These are phyloP conservation scores for Closterium sp. DNA, from an alignment of 139 green algal genomes.

Conservation along the genomic window DNA sequence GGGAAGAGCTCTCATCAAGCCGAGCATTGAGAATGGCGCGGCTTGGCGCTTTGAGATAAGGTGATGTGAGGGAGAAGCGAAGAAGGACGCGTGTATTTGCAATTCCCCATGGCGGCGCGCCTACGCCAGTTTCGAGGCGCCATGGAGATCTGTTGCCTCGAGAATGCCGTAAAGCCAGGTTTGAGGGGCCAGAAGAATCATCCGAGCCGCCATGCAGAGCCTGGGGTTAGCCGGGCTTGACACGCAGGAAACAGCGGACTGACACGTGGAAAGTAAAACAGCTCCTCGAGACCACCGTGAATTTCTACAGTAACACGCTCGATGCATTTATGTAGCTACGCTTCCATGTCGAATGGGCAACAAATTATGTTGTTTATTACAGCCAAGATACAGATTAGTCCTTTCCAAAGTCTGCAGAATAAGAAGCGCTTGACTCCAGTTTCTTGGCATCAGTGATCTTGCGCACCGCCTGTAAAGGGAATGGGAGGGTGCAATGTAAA, in stretches of 20 bases:
- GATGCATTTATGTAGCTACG: too few species aligned
- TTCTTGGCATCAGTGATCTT: neutral
- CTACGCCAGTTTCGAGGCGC: neutral
- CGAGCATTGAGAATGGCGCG: neutral
- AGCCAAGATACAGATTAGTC: too few species aligned
- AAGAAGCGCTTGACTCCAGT: neutral
- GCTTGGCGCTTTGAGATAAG: neutral
- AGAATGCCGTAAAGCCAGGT: neutral
- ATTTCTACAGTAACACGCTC: neutral
- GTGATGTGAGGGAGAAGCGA: neutral
- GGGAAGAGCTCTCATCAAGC: neutral
- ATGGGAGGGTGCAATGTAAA: too few species aligned
- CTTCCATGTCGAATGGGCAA: too few species aligned
- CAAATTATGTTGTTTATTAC: too few species aligned
- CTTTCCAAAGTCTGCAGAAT: neutral
- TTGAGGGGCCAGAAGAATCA: neutral
- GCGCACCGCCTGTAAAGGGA: conserved; percentile 1
- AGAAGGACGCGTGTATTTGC: neutral
- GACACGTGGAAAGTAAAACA: neutral
- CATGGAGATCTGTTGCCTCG: neutral
- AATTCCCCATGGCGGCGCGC: neutral
- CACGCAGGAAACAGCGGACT: conserved; percentile 18
- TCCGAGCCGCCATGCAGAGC: neutral
- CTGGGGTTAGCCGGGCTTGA: neutral
- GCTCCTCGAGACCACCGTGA: neutral